Conservation (phyloP, 1,284 basidiomycete species). For the Ganoderma meredithae region DNA sequence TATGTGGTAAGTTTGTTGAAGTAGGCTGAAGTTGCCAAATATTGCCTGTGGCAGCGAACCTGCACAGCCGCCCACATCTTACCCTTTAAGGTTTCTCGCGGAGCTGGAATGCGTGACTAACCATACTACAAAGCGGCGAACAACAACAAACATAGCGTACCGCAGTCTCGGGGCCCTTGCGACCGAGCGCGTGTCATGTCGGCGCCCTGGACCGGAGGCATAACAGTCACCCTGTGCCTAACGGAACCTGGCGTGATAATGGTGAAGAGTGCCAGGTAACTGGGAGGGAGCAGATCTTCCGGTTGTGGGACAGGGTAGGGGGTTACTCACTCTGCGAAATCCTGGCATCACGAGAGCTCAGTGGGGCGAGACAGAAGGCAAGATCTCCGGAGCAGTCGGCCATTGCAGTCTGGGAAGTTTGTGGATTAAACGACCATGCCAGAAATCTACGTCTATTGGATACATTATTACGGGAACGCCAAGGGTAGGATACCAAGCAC, state of each 20-base stretch:
- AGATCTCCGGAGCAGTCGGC: slow-evolving; percentile 1
- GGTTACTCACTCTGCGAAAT: background rate
- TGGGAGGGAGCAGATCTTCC: background rate
- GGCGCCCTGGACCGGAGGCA: background rate
- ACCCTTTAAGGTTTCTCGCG: background rate
- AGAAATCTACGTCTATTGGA: slow-evolving; percentile 1
- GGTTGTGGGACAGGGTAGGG: background rate
- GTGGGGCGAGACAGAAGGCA: background rate
- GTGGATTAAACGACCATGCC: background rate
- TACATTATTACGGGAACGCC: background rate
- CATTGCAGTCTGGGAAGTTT: background rate
- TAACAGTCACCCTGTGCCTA: background rate
- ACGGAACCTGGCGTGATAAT: background rate
- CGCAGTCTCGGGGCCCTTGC: background rate
- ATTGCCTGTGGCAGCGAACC: background rate
- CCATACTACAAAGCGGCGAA: slow-evolving; percentile 7
- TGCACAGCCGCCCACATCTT: slow-evolving; percentile 9
- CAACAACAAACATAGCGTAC: background rate
- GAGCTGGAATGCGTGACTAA: slow-evolving; percentile 1
- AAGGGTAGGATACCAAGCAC: slow-evolving; percentile 5
- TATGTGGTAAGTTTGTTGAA: background rate
- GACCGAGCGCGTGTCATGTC: background rate
- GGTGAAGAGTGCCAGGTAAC: background rate
- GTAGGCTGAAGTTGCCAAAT: background rate
- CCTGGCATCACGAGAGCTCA: background rate